Evolutionary conservation across 2,329 filamentous ascomycete genomes (phyloP).

Genomic region (Aspergillus arachidicola): DNA sequence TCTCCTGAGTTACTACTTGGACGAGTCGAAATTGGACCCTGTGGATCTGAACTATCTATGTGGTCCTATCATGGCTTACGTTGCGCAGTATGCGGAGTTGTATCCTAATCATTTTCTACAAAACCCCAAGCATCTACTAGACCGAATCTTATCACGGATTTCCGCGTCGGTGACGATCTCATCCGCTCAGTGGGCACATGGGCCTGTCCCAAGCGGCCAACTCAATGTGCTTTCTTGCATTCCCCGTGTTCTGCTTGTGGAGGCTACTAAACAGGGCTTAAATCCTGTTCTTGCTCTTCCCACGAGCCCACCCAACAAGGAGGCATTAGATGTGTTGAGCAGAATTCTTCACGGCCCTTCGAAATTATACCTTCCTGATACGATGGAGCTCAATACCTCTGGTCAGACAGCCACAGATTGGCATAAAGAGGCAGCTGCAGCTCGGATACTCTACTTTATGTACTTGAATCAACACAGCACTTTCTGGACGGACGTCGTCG

Average conservation of each 20-base stretch:
- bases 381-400: constrained; percentile 35
- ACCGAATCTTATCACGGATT: constrained; percentile 52
- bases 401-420: constrained; percentile 42
- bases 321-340: constrained; percentile 58
- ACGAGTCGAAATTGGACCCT: constrained; percentile 52
- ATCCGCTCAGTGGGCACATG: constrained; percentile 54
- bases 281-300: constrained; percentile 55
- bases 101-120: constrained; percentile 60
- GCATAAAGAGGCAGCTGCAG: constrained; percentile 53
- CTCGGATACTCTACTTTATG: constrained; percentile 57
- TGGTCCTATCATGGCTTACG: constrained; percentile 59
- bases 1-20: constrained; percentile 54
- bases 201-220: constrained; percentile 57
- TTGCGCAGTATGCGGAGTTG: constrained; percentile 57
- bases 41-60: constrained; percentile 58
- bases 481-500: constrained; percentile 56
- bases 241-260: constrained; percentile 56
- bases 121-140: constrained; percentile 40
- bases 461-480: constrained; percentile 55
- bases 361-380: constrained; percentile 25
- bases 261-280: constrained; percentile 40
- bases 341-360: constrained; percentile 59
- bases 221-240: constrained; percentile 61
- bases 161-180: constrained; percentile 49
- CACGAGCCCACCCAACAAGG: constrained; percentile 54